Percentiles rank a stretch among this genome's conserved stretches.
Conservation (phyloP, 257 asterid species). For the Solanum neorickii region DNA sequence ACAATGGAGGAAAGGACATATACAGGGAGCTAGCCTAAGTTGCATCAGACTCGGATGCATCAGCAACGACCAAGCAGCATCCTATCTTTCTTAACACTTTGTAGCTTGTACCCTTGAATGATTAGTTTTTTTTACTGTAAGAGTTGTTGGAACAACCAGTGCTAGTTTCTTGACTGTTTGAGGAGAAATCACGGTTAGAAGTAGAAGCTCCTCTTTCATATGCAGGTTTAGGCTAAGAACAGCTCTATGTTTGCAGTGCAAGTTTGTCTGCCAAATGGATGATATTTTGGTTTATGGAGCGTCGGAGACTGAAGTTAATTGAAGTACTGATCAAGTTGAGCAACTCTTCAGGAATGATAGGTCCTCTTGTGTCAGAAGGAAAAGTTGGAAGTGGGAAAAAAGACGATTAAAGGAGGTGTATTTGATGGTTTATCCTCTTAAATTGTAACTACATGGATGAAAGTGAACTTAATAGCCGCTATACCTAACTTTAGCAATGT, state of each 20-base stretch:
- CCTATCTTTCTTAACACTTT: not conserved
- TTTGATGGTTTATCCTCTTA: not conserved
- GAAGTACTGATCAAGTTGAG: not conserved
- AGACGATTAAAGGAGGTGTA: not conserved
- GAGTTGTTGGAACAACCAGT: not conserved
- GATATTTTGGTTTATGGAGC: not conserved
- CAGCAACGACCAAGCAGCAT: not conserved
- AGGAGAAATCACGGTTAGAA: not conserved
- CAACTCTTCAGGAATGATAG: not conserved
- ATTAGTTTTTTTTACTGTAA: not conserved
- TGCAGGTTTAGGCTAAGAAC: not conserved
- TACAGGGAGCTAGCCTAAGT: not conserved
- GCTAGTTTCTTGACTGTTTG: not conserved
- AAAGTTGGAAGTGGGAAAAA: not conserved
- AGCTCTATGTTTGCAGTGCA: not conserved
- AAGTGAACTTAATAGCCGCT: not conserved
- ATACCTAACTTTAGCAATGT: not conserved
- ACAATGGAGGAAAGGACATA: not conserved
- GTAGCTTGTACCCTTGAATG: not conserved
- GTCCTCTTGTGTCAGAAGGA: not conserved
- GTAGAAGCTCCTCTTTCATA: not conserved
- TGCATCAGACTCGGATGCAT: not conserved
- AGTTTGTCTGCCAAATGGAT: not conserved
- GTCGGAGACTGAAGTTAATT: not conserved
- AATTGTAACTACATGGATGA: not conserved